phyloP scores from a whole-genome alignment of 106 monocot species.

The Alisma plantagoaquatica region DNA sequence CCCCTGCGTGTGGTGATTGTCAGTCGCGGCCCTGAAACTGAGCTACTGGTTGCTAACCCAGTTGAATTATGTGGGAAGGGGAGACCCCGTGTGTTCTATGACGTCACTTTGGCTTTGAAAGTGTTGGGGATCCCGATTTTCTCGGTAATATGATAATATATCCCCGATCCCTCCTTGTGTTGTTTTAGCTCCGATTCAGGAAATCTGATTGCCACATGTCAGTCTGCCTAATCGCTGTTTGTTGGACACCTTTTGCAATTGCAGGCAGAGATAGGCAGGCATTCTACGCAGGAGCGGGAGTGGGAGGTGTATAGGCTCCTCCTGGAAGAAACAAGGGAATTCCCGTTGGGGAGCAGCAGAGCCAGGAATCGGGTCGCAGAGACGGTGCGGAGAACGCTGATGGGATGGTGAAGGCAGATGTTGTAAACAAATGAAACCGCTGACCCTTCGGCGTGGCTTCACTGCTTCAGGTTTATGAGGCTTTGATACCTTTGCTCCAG shows the following conservation, averaged over 20 bases:
- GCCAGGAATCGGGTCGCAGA: constrained; percentile 59
- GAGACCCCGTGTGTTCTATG: too few relatives aligned
- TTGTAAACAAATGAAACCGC: too few relatives aligned
- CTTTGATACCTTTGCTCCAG: too few relatives aligned
- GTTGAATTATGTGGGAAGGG: constrained; percentile 76
- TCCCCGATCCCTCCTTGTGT: not conserved
- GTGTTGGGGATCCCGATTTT: constrained; percentile 78
- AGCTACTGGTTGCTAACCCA: constrained; percentile 71
- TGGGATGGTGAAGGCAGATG: too few relatives aligned
- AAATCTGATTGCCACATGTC: not conserved
- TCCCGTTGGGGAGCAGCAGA: constrained; percentile 27
- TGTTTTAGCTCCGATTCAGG: not conserved
- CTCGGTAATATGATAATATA: constrained; percentile 35
- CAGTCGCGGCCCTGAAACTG: constrained; percentile 58
- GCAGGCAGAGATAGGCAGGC: constrained; percentile 77
- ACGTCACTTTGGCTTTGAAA: constrained; percentile 60
- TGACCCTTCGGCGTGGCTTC: too few relatives aligned
- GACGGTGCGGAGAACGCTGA: constrained; percentile 48
- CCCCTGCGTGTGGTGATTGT: constrained; percentile 56
- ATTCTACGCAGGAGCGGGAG: constrained; percentile 37
- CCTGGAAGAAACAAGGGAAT: constrained; percentile 50
- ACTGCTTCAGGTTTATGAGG: too few relatives aligned
- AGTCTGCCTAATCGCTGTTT: too few relatives aligned
- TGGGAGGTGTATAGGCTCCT: constrained; percentile 88
- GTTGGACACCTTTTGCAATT: too few relatives aligned